Base-by-base conservation (phyloP, 495 filamentous ascomycete species). In the Neurospora cerealis region DNA sequence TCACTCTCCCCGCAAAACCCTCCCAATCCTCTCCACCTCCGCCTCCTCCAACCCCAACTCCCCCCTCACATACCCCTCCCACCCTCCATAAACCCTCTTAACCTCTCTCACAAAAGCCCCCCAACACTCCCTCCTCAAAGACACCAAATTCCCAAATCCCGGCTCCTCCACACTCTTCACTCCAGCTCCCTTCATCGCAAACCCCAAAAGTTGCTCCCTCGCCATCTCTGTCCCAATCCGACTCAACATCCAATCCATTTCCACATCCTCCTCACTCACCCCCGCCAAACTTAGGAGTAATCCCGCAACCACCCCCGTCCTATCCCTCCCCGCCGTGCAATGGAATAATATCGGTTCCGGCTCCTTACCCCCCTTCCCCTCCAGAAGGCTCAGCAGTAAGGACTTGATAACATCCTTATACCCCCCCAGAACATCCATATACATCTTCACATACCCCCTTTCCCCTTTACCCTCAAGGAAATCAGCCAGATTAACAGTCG, bases 321-420 rank as follows among this genome's bases (percentile, higher is more conserved):
- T 85, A 74, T 91, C 89, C 74, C 90, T 88, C 7, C 90, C 90
- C 13, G 89, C 88, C 87, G 86, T 89, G 74, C 77, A 87, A 70
- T 87, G 86, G 60, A 87, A 81, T 42, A 87, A 69, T 34, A 86
- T 79, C 24, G 78, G 78, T 46, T 81, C 82, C 24, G 24, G 24
- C 24, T 28, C 24, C 24, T 28, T 28, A 28, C 24, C 24, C 24
- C 24, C 24, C 24, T 28, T 28, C 24, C 24, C 2, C 24, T 28
- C 24, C 24, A 28, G 24, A 1, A 28, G 24, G 24, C 24, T 28
- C 24, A 28, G 24, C 24, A 28, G 24, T 28, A 28, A 28, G 24
- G 24, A 28, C 24, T 28, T 28, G 24, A 28, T 28, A 28, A 28
- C 24, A 28, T 28, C 24, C 24, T 28, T 28, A 28, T 28, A 28